A percentile compares a stretch with the other conserved stretches of the same genome.
phyloP scores from a whole-genome alignment of 2,329 filamentous ascomycete genomes.

The Nannizziopsis barbatae region DNA sequence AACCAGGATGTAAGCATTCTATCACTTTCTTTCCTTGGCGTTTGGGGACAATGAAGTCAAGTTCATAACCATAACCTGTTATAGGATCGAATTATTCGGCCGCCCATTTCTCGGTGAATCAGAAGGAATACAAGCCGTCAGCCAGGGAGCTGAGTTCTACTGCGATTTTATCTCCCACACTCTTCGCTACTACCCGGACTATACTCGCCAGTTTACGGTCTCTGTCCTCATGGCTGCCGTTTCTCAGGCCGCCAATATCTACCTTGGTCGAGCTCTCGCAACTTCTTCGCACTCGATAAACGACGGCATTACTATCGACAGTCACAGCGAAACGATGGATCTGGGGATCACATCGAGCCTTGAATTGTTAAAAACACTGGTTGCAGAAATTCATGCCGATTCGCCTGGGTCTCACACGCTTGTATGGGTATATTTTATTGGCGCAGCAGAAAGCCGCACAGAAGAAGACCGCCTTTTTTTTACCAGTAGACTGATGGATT shows the following conservation, averaged over 20 bases:
- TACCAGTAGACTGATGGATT: neutral
- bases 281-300: neutral
- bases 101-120: conserved; percentile 3
- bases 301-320: no score
- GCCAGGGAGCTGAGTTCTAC: neutral
- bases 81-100: neutral
- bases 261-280: neutral
- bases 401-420: neutral
- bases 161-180: neutral
- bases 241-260: neutral
- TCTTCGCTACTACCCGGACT: neutral
- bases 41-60: no score
- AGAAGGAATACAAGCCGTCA: conserved; percentile 1
- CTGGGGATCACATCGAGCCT: neutral
- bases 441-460: neutral
- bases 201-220: neutral
- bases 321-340: no score
- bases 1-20: neutral
- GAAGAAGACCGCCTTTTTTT: neutral
- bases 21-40: neutral
- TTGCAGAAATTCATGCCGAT: neutral
- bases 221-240: neutral
- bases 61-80: no score
- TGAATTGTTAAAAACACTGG: neutral
- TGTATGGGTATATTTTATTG: conserved; percentile 4